Evolutionary conservation across 345 rosid genomes (phyloP).

Genomic region (Arabidopsis suecica): DNA sequence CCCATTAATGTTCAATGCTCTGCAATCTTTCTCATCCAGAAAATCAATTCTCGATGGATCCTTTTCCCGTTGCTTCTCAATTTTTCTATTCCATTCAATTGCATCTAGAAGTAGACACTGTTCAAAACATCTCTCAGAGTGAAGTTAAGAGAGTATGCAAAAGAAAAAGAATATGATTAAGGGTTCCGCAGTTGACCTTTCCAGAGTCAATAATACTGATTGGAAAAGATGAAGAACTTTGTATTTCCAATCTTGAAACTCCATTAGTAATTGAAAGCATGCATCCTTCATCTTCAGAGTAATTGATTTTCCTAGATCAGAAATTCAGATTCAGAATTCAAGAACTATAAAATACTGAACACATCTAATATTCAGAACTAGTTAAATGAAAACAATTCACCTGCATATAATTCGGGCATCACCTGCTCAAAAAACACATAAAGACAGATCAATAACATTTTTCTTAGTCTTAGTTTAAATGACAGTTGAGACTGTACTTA

Average conservation of each 20-base stretch:
- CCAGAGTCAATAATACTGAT: constrained; percentile 60
- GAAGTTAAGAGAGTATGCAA: background rate
- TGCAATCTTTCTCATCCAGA: constrained; percentile 55
- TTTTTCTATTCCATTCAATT: constrained; percentile 56
- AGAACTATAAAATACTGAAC: background rate
- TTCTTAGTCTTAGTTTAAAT: background rate
- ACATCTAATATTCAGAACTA: background rate
- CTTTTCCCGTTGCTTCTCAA: constrained; percentile 50
- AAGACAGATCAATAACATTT: constrained; percentile 4
- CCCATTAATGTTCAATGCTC: constrained; percentile 56
- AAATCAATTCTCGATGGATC: constrained; percentile 65
- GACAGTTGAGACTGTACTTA: constrained; percentile 34
- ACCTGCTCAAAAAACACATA: constrained; percentile 48
- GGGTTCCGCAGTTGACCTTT: constrained; percentile 52
- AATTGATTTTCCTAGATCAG: constrained; percentile 53
- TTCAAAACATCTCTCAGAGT: constrained; percentile 15
- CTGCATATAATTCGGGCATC: constrained; percentile 79
- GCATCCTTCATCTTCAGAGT: constrained; percentile 55
- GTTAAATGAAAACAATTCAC: constrained; percentile 36
- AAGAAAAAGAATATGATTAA: background rate
- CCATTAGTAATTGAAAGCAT: constrained; percentile 43
- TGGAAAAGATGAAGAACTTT: constrained; percentile 57
- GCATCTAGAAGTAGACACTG: constrained; percentile 54
- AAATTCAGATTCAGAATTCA: constrained; percentile 7
- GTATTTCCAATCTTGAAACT: constrained; percentile 45